Percentiles rank a stretch among this genome's conserved stretches.
phyloP scores from a whole-genome alignment of 176 grass and related monocot genomes.

The Triticum timopheevii region DNA sequence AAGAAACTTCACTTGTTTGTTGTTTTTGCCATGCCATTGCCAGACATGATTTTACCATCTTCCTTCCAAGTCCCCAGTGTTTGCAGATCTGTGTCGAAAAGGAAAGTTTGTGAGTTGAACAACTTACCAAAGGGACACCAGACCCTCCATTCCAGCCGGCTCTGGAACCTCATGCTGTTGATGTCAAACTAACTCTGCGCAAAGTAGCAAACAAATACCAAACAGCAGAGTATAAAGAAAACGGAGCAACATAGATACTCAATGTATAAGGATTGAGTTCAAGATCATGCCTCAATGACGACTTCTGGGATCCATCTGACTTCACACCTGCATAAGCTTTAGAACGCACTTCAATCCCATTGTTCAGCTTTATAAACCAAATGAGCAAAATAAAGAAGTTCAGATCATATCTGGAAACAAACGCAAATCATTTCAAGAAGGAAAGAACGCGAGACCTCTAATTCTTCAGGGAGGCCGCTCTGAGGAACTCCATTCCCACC shows the following conservation, averaged over 20 bases:
- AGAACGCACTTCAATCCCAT: conserved; percentile 51
- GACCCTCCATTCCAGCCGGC: conserved; percentile 13
- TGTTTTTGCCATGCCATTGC: conserved; percentile 22
- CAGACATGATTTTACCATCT: conserved; percentile 20
- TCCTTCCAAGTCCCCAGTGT: neutral
- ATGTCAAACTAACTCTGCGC: conserved; percentile 72
- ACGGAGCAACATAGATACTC: conserved; percentile 26
- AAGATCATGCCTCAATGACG: conserved; percentile 60
- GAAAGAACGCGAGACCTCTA: conserved; percentile 58
- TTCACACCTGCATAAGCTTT: conserved; percentile 76
- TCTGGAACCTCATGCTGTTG: conserved; percentile 49
- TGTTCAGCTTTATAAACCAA: conserved; percentile 43
- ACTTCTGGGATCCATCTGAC: conserved; percentile 37
- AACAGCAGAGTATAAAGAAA: conserved; percentile 84
- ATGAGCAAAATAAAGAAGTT: conserved; percentile 36
- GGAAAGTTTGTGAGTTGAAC: conserved; percentile 46
- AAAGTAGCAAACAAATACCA: conserved; percentile 44
- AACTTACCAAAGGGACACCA: conserved; percentile 49
- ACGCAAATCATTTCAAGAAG: neutral
- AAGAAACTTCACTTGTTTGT: neutral
- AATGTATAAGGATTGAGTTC: conserved; percentile 39
- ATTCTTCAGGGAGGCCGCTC: conserved; percentile 51
- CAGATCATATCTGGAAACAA: conserved; percentile 23
- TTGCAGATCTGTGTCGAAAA: conserved; percentile 58
- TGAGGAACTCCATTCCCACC: conserved; percentile 32